Conservation (phyloP, 345 rosid species). For the Corchorus olitorius region DNA sequence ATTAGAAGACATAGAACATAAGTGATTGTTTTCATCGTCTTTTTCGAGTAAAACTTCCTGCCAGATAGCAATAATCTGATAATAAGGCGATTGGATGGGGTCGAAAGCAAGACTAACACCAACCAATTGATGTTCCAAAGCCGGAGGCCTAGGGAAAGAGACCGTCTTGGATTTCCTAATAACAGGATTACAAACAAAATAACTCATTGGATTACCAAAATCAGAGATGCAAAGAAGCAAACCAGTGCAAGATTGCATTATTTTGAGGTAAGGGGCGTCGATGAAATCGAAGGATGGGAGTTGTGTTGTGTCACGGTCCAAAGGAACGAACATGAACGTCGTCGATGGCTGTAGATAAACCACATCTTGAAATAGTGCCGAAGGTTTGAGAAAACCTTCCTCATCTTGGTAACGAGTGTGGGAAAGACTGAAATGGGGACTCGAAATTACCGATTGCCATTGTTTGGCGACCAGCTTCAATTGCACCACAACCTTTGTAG, state of each 20-base stretch:
- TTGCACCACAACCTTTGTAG: too few species aligned
- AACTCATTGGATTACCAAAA: background rate
- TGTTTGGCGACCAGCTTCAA: too few species aligned
- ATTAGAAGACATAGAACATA: background rate
- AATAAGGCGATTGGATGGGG: background rate
- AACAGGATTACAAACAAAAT: background rate
- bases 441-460: too few species aligned
- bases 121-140: background rate
- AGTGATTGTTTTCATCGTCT: background rate
- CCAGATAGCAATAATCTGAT: background rate
- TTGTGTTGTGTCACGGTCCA: too few species aligned
- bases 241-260: background rate
- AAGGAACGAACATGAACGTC: too few species aligned
- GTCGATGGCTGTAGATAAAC: too few species aligned
- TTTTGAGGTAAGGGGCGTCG: too few species aligned
- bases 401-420: too few species aligned
- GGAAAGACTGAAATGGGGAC: too few species aligned
- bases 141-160: background rate
- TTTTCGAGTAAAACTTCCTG: background rate
- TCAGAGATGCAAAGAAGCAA: background rate
- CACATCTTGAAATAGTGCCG: too few species aligned
- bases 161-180: background rate
- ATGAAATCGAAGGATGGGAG: too few species aligned
- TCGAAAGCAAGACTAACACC: background rate
- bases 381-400: too few species aligned